phyloP scores from a whole-genome alignment of 306 rosid genomes.

The Vigna mungo region DNA sequence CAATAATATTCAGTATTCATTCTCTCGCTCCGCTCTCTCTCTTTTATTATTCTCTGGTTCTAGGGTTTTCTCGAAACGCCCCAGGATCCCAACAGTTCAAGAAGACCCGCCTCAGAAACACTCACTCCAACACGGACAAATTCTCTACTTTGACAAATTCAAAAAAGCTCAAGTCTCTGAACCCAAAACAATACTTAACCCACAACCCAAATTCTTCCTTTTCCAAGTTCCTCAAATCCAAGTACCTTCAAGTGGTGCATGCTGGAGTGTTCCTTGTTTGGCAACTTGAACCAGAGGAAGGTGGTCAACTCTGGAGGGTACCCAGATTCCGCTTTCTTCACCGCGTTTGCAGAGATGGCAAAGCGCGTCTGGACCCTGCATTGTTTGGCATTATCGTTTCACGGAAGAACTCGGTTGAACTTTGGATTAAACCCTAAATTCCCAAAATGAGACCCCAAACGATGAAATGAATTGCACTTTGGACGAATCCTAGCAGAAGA shows the following conservation, averaged over 20 bases:
- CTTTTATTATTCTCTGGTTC: too few species aligned
- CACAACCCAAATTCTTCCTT: constrained; percentile 68
- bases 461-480: too few species aligned
- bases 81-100: too few species aligned
- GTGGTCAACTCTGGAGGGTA: constrained; percentile 68
- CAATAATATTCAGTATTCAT: too few species aligned
- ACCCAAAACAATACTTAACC: constrained; percentile 53
- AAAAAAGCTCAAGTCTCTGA: constrained; percentile 59
- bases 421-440: too few species aligned
- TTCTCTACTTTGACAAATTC: constrained; percentile 66
- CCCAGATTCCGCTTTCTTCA: constrained; percentile 81
- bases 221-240: constrained; percentile 61
- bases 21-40: too few species aligned
- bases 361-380: constrained; percentile 84
- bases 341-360: constrained; percentile 78
- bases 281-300: constrained; percentile 86
- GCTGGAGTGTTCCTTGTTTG: constrained; percentile 98
- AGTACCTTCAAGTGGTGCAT: constrained; percentile 77
- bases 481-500: too few species aligned
- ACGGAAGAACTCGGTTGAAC: too few species aligned
- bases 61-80: too few species aligned
- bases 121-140: constrained; percentile 7
- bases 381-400: constrained; percentile 70
- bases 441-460: too few species aligned
- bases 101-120: constrained; percentile 42